A percentile compares a stretch with the other conserved stretches of the same genome.
phyloP scores from a whole-genome alignment of 2,329 filamentous ascomycete species.

The Furcasterigmium furcatum region DNA sequence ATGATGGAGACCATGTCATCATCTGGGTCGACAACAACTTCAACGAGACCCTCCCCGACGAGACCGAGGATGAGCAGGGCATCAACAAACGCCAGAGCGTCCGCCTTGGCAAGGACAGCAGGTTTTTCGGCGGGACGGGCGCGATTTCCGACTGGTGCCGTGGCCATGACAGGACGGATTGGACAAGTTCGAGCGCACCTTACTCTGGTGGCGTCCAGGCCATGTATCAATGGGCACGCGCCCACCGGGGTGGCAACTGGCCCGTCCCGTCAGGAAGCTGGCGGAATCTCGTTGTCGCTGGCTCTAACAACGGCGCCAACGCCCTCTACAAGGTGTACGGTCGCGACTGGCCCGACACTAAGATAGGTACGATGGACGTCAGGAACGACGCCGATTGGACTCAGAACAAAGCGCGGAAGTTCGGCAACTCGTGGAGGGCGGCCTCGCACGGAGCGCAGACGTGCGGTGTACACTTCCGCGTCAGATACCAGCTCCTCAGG shows the following conservation, averaged over 20 bases:
- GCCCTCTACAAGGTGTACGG: background rate
- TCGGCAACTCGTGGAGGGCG: background rate
- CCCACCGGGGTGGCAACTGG: background rate
- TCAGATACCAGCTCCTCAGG: background rate
- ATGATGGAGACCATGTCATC: background rate
- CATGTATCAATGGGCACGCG: background rate
- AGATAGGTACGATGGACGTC: too few species aligned
- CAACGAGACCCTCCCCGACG: background rate
- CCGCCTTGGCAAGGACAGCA: background rate
- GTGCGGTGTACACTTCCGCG: background rate
- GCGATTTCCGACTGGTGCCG: background rate
- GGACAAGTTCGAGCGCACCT: background rate
- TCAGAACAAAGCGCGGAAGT: background rate
- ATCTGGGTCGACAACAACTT: background rate
- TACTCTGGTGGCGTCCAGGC: background rate
- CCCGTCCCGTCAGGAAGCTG: background rate
- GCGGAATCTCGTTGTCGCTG: background rate
- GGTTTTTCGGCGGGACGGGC: background rate
- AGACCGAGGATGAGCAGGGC: background rate
- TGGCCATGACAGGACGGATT: background rate
- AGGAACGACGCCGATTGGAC: background rate
- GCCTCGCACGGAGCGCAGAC: background rate
- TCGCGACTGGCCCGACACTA: background rate
- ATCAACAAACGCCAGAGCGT: background rate
- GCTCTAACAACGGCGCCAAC: constrained; percentile 1